These are phyloP conservation scores for Pittosporum tobira DNA, from an alignment of 129 eudicot species.

Conservation along the genomic window DNA sequence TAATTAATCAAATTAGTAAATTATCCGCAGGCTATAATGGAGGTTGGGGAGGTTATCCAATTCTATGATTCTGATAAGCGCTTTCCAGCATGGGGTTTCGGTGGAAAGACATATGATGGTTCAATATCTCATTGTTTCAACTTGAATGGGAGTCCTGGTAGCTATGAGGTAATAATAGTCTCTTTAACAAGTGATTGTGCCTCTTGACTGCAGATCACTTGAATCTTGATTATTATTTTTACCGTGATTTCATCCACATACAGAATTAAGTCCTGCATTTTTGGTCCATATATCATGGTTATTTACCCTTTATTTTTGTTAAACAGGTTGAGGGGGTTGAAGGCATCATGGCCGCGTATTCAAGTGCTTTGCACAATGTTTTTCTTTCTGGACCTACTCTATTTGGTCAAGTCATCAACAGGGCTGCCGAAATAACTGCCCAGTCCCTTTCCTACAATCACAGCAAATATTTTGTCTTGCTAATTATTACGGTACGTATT, in stretches of 20 bases:
- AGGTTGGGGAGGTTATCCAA: constrained; percentile 90
- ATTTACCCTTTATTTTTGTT: background rate
- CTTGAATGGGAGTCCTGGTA: constrained; percentile 49
- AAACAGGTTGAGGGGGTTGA: constrained; percentile 72
- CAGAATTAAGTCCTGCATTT: background rate
- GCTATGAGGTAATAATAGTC: constrained; percentile 51
- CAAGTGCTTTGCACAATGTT: constrained; percentile 47
- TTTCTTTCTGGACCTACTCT: constrained; percentile 81
- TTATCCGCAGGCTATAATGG: constrained; percentile 87
- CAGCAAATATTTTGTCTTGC: constrained; percentile 65
- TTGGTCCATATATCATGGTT: background rate
- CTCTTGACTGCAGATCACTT: background rate
- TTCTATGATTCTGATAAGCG: constrained; percentile 79
- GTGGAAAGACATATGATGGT: constrained; percentile 49
- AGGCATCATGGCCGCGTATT: constrained; percentile 84
- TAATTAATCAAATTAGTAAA: constrained; percentile 9
- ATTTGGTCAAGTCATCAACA: constrained; percentile 66
- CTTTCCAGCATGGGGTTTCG: constrained; percentile 98
- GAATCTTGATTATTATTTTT: no score
- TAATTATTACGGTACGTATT: constrained; percentile 72
- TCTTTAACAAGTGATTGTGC: background rate
- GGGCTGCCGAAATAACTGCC: constrained; percentile 80
- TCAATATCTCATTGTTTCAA: constrained; percentile 85
- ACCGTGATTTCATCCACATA: background rate
- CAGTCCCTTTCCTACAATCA: constrained; percentile 41